These are phyloP conservation scores for Alternaria atra DNA, from an alignment of 2,329 filamentous ascomycete species.

Conservation along the genomic window DNA sequence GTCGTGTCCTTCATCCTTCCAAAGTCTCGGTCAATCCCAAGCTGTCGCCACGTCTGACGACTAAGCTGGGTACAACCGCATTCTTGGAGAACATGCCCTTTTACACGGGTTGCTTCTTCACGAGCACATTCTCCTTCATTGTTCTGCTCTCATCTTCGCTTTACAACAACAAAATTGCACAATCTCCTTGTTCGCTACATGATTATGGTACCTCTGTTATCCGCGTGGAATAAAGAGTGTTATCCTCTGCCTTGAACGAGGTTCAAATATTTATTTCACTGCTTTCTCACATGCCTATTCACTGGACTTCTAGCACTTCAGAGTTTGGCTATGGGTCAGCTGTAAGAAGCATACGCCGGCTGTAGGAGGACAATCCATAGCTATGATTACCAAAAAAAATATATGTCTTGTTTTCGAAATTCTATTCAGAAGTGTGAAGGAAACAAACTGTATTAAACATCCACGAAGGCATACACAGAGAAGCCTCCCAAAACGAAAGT, in stretches of 20 bases:
- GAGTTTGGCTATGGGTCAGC: not conserved
- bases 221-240: not conserved
- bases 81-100: not conserved
- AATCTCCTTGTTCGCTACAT: slow-evolving; percentile 1
- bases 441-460: not conserved
- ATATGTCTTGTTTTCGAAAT: not conserved
- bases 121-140: not conserved
- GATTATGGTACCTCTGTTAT: not conserved
- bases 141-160: not conserved
- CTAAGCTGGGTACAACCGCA: not conserved
- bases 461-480: not conserved
- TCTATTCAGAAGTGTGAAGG: not conserved
- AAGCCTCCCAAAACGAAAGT: not conserved
- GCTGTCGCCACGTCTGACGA: slow-evolving; percentile 13
- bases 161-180: slow-evolving; percentile 3
- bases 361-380: not conserved
- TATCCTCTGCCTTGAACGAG: not conserved
- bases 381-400: not conserved
- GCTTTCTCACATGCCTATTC: not conserved
- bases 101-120: not conserved
- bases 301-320: not conserved
- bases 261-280: not conserved
- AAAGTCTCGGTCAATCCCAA: slow-evolving; percentile 3
- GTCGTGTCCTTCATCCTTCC: slow-evolving; percentile 2
- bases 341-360: not conserved